Evolutionary conservation across 2,329 filamentous ascomycete species (phyloP), one percentile per base, ranked within the genome.

Genomic region (Aspergillus felis): DNA sequence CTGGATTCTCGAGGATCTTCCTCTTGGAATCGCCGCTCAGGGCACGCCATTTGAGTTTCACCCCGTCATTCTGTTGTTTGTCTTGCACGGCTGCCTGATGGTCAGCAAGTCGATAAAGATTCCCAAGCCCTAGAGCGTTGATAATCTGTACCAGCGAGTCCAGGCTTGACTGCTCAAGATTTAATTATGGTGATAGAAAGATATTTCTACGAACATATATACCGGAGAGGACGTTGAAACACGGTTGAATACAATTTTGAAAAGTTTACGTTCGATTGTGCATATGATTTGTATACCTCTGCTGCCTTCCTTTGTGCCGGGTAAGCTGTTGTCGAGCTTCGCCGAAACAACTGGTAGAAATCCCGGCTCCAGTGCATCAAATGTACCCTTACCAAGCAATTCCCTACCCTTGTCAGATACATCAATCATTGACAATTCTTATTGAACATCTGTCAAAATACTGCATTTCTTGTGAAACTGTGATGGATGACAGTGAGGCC

Each of bases 21-120:
- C 94, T 8, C 75, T 89, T 32, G 93, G 94, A 44, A 77, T 87
- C 24, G 81, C 85, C 78, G 79, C 86, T 29, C 73, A 82, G 54
- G 92, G 89, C 24, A 86, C 88, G 0, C 62, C 79, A 7, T 79
- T 92, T 22, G 94, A 96, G 76, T 86, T 97, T 59, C 94, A 99
- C 73, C 93, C 94, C 14, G 81, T 89, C 3, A 90, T 88, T 7
- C 76, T 87, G 25, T 69, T 97, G 59, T 99, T 97, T 76, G 81
- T 95, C 58, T 66, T 92, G n/a, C 91, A 96, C 72, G 94, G 92
- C 22, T 95, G 90, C 71, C 77, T 94, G 70, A 97, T 99, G 94
- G 89, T 93, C 62, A 96, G 91, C 80, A 95, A 93, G 83, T 93
- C 87, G 32, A 86, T 99, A 69, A 91, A 94, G 73, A 92, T 99